Conservation (phyloP, 768 basidiomycete genomes). For the Lyophyllum semitale region DNA sequence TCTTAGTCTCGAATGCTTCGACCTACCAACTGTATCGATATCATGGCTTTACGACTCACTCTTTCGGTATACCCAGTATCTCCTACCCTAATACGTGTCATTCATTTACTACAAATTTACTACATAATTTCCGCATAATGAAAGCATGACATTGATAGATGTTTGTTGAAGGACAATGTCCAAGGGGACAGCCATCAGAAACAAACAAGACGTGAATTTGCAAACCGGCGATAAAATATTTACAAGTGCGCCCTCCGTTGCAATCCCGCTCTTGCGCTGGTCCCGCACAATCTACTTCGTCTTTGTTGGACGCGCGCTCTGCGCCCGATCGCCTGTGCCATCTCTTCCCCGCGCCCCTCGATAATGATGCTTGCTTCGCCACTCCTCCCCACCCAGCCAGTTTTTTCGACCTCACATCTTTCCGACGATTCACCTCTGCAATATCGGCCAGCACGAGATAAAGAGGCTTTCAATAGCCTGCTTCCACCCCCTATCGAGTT, state of each 20-base stretch:
- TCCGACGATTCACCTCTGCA: slow-evolving; percentile 51
- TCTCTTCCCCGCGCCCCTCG: neutral
- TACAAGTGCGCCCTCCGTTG: neutral
- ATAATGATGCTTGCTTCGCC: slow-evolving; percentile 69
- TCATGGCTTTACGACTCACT: neutral
- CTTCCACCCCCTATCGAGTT: slow-evolving; percentile 83
- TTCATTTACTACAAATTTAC: no score
- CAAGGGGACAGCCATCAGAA: slow-evolving; percentile 15
- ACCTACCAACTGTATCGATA: slow-evolving; percentile 9
- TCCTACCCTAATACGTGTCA: neutral
- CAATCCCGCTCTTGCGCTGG: neutral
- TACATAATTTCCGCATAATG: neutral
- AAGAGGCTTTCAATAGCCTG: slow-evolving; percentile 77
- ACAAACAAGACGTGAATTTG: slow-evolving; percentile 10
- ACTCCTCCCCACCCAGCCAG: slow-evolving; percentile 48
- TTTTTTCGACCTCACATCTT: slow-evolving; percentile 51
- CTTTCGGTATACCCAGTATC: slow-evolving; percentile 1
- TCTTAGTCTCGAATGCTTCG: neutral
- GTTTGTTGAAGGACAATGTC: neutral
- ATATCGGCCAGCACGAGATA: slow-evolving; percentile 67
- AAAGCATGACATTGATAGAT: neutral
- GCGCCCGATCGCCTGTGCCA: slow-evolving; percentile 1
- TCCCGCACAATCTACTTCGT: slow-evolving; percentile 3
- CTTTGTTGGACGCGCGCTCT: slow-evolving; percentile 8
- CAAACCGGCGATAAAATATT: slow-evolving; percentile 14